Base-by-base conservation (phyloP, 148 eudicot genomes). In the Fagopyrum esculentum region DNA sequence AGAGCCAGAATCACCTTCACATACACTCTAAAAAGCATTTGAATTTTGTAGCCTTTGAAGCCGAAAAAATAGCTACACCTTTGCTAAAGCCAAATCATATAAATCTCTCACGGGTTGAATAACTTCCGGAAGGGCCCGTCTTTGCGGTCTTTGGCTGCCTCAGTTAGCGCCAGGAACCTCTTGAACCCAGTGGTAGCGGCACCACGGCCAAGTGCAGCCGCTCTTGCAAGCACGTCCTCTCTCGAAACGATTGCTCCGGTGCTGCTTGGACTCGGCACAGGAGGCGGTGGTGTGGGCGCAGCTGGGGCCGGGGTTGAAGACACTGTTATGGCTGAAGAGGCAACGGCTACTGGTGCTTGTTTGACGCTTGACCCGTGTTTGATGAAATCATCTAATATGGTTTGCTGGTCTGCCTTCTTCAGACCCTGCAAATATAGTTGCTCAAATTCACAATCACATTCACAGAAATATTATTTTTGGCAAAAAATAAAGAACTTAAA, bases 201-300 rank as follows among this genome's bases (percentile, higher is more conserved):
- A 66, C 97, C 98, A 82, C 97, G 85, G 3, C 98, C 98, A 4
- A 95, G 89, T 4, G 98, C 98, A 17, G 98, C 97, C 48, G 97
- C 98, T 79, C 98, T 89, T 9, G 97, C 87, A 6, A 95, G 89
- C 68, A 95, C 92, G 48, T 95, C 98, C 79, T 95, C 98, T 75
- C 93, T 84, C 45, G 95, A 89, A 48, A 88, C 86, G n/a, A 84
- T 80, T 40, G 86, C 75, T 35, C 78, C 84, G 55, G 84, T 74
- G 4, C 84, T 56, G 73, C 80, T 83, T 48, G 86, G 81, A 74
- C 45, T 81, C 11, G 76, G 29, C 0, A 83, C 60, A 30, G 80
- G 29, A 0, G 87, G 80, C 26, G 92, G 73, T 74, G 81, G 63
- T 16, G 78, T 68, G 22, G 86, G 79, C 44, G 82, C 78, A 29